Conservation (phyloP, 306 rosid species). For the Mucuna pruriens region DNA sequence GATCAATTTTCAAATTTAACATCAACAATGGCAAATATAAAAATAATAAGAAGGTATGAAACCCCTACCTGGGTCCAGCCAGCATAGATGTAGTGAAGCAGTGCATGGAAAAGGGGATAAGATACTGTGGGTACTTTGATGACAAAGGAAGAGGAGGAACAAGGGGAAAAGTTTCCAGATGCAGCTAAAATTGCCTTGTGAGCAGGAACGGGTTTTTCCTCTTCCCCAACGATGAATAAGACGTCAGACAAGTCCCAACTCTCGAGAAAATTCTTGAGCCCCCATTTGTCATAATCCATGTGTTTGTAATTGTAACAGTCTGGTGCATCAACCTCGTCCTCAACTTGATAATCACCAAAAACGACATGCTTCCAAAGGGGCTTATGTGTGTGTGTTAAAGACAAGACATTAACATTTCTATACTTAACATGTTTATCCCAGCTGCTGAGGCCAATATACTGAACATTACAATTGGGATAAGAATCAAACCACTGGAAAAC, state of each 20-base stretch:
- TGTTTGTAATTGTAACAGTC: neutral
- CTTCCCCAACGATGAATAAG: conserved; percentile 62
- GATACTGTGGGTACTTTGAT: conserved; percentile 57
- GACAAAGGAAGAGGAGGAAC: conserved; percentile 57
- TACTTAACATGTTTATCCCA: conserved; percentile 98
- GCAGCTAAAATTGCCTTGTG: conserved; percentile 81
- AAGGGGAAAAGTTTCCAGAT: conserved; percentile 67
- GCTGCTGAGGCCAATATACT: conserved; percentile 90
- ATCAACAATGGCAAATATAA: neutral
- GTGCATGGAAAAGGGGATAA: conserved; percentile 68
- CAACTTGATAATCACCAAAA: conserved; percentile 54
- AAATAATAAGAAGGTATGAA: neutral
- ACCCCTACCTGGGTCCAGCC: conserved; percentile 75
- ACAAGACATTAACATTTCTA: conserved; percentile 80
- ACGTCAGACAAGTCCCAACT: conserved; percentile 86
- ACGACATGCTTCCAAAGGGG: conserved; percentile 67
- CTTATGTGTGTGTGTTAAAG: conserved; percentile 60
- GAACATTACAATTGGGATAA: conserved; percentile 76
- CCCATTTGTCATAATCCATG: conserved; percentile 75
- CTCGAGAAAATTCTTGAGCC: conserved; percentile 73
- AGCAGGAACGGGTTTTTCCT: conserved; percentile 83
- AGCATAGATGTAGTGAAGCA: conserved; percentile 84
- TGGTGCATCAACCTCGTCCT: conserved; percentile 54
- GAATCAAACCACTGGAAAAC: conserved; percentile 93
- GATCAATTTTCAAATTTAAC: neutral